Base-by-base conservation (phyloP, 495 filamentous ascomycete genomes). In the Bacidia rubella region DNA sequence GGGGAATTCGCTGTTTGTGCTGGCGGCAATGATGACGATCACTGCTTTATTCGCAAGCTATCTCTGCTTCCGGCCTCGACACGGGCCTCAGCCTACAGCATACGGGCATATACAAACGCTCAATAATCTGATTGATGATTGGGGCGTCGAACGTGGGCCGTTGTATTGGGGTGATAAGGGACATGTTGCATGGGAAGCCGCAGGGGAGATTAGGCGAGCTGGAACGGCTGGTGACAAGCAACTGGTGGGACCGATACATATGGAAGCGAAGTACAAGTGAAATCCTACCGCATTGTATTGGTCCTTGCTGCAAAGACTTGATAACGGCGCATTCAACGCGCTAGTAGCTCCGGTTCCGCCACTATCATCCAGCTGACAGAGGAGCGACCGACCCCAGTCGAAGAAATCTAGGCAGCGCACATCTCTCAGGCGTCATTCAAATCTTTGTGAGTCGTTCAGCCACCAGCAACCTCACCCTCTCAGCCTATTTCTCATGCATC, bases 21-120 rank as follows among this genome's bases (percentile, higher is more conserved):
- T 68, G 39, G 59, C 55, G 10, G 61, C 42, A 9, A 59, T 69
- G 19, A 51, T 61, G 5, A 53, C 67, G 0, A 22, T 65, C 2
- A 49, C 68, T 15, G 66, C 70, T 19, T 5, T 60, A 2, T 74
- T 72, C 39, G 63, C 59, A 11, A 63, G 67, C 2, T 64, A 60
- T 47, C 55, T 74, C n/a, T 63, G 63, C 20, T 51, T 62, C n/a
- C 54, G 56, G 15, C 51, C 59, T 20, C 65, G 66, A n/a, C 57
- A 52, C n/a, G 72, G 72, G 3, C 53, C 57, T 35, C 64, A 70
- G 21, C 73, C 73, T 3, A 65, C 65, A 2, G 51, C 69, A 1
- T 72, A 59, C 43, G 73, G 72, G 10, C 69, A 74, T 49, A 54
- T 76, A 25, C 68, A 68, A 51, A 71, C 71, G 0, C 56, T 76